Evolutionary conservation across 2,329 filamentous ascomycete species (phyloP), one percentile per base, ranked within the genome.

Genomic region (Sporothrix inflata): DNA sequence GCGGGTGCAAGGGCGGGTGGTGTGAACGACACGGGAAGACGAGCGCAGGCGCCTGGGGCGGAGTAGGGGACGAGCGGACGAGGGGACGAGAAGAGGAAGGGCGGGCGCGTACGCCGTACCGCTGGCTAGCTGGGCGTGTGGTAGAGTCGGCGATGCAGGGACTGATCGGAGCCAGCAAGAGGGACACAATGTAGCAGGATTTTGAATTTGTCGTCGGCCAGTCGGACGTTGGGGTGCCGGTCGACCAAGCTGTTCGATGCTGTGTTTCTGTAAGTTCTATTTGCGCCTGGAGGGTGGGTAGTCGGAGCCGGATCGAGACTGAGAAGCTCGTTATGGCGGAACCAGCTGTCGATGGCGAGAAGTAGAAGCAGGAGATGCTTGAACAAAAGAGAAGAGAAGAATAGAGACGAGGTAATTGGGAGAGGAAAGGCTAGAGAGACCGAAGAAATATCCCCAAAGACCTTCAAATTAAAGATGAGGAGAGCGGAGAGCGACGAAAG

Each of bases 91-190:
- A 2, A 30, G 30, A 34, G 53, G 27, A 57, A 7, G 27, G 14
- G 27, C 24, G 51, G 24, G 14, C 14, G 27, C n/a, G 53, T 19
- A 12, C 53, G 34, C 27, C 27, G 53, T n/a, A 7, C 53, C 34
- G 14, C 27, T 57, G 53, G 12, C 24, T 8, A 57, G 53, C 27
- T 19, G 53, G 27, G 14, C 19, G 27, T 34, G 53, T 34, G 53
- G 27, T 30, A 57, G 53, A n/a, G 53, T 57, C n/a, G 57, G 19
- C 38, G 57, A 63, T 63, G 57, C 57, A 63, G 57, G 57, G 34
- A 63, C 57, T 21, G 57, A 2, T 42, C n/a, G 34, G 60, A 7
- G 38, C 21, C 38, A 65, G 7, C 9, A 63, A 4, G n/a, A 60
- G 16, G 16, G 21, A 27, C 21, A 38, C 21, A 45, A 19, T 27